phyloP scores from a whole-genome alignment of 108 stramenopile genomes.

The Nitzschia sp. region DNA sequence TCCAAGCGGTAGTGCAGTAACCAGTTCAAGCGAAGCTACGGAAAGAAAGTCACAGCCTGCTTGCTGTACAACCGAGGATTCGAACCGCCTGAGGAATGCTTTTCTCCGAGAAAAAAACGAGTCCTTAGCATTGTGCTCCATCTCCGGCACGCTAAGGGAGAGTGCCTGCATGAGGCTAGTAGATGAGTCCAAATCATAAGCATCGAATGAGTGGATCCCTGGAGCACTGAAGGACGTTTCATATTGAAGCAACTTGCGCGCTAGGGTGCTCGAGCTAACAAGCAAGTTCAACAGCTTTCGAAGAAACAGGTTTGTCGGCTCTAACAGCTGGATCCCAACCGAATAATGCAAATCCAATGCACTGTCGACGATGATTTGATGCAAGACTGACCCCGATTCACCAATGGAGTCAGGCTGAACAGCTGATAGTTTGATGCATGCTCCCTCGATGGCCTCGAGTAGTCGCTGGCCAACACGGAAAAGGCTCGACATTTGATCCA shows the following conservation, averaged over 20 bases:
- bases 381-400: background rate
- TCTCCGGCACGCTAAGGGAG: too few relatives aligned
- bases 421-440: background rate
- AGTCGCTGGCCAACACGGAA: background rate
- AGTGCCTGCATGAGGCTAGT: background rate
- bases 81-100: background rate
- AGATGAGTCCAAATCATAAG: background rate
- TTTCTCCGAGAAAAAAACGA: background rate
- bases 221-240: background rate
- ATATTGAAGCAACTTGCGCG: background rate
- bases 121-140: background rate
- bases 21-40: background rate
- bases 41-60: background rate
- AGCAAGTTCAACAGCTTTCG: background rate
- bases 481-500: too few relatives aligned
- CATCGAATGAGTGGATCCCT: background rate
- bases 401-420: background rate
- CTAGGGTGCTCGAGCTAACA: background rate
- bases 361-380: constrained; percentile 5
- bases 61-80: background rate
- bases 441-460: background rate
- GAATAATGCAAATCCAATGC: background rate
- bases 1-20: background rate
- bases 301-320: background rate
- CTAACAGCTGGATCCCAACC: background rate